Evolutionary conservation across 169 alveolate species (phyloP).

Genomic region (Ichthyophthirius multifiliis): DNA sequence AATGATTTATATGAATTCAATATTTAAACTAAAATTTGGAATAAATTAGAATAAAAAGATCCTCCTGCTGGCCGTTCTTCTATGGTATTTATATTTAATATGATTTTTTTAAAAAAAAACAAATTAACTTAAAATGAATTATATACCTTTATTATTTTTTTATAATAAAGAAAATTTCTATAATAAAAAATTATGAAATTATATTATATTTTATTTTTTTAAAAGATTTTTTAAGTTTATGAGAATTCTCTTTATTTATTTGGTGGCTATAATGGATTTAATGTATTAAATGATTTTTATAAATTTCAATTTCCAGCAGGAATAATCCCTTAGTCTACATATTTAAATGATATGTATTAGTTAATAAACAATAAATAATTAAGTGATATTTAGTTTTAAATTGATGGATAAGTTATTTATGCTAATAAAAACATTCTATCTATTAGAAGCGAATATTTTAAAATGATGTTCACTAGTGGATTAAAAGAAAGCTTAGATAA

Average conservation of each 20-base stretch:
- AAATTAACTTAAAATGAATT: neutral
- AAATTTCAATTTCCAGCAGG: conserved; percentile 55
- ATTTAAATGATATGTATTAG: conserved; percentile 18
- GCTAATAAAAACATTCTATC: conserved; percentile 50
- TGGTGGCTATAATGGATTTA: conserved; percentile 82
- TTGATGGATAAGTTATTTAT: conserved; percentile 41
- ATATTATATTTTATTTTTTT: neutral
- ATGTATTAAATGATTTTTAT: conserved; percentile 75
- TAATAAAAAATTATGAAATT: no score
- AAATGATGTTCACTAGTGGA: conserved; percentile 59
- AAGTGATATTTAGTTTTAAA: conserved; percentile 41
- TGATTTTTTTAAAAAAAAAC: no score
- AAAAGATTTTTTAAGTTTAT: conserved; percentile 54
- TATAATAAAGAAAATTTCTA: no score
- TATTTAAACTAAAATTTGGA: conserved; percentile 57
- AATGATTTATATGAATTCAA: conserved; percentile 85
- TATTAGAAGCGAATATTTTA: conserved; percentile 48
- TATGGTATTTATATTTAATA: conserved; percentile 36
- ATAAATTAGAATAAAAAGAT: conserved; percentile 55
- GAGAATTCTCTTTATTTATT: conserved; percentile 67
- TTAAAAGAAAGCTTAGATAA: conserved; percentile 38
- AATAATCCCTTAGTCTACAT: conserved; percentile 42
- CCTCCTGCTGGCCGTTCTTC: conserved; percentile 86
- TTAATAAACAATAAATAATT: conserved; percentile 36
- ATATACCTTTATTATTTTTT: neutral